Base-by-base conservation (phyloP, 345 rosid genomes). In the Combretum micranthum region DNA sequence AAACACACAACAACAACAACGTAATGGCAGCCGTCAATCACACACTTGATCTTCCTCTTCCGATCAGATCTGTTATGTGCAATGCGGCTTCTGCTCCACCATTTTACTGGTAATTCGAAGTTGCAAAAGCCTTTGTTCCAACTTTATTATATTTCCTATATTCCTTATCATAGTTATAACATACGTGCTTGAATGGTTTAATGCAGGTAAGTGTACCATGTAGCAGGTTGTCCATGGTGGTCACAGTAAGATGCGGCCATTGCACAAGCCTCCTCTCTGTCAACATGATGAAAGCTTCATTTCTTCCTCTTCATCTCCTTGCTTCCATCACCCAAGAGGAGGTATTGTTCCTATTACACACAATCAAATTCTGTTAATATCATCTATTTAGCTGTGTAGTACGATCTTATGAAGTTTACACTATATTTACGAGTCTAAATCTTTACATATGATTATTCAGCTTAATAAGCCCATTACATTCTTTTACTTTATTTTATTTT, bases 31-130 rank as follows among this genome's bases (percentile, higher is more conserved):
- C 81, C 59, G 56, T 85, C 57, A 82, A 69, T 67, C 81, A 77
- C 57, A 75, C 79, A 59, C 75, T 86, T 67, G 90, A 87, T 77
- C 83, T 80, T 51, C 86, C 97, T 16, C n/a, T n/a, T n/a, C n/a
- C n/a, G 94, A 91, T 52, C 91, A 93, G 82, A 83, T 93, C 69
- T 93, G 92, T 76, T 87, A 89, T 64, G 96, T 93, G n/a, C 91
- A 89, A 66, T 93, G 97, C 68, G 94, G 97, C 48, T 89, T 82
- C 69, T 87, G 97, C 78, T 77, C 81, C 70, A 93, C 99, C 68
- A 81, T 89, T 69, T 77, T 93, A 60, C 85, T 89, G 80, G 99
- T 93, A 78, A 63, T 42, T 53, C 6, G 23, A 42, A 44, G 15
- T 39, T 23, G 44, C 20, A 6, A 15, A 19, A 20, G 17, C 9